Base-by-base conservation (phyloP, 805 yeast species). In the Schizosaccharomyces japonicus region DNA sequence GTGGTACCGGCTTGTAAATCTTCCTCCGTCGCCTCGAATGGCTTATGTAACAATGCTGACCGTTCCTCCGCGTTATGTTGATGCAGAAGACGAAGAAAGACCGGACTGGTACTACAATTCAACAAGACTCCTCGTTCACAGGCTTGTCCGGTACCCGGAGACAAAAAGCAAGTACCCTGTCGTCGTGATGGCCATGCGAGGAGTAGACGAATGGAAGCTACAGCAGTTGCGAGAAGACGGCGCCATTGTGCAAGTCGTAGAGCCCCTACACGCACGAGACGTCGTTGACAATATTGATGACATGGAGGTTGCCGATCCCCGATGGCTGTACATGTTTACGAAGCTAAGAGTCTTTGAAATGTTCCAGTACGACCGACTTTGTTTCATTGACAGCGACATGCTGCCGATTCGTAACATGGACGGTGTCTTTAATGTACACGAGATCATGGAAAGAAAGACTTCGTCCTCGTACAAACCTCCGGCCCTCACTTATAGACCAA, bases 301-400 rank as follows among this genome's bases (percentile, higher is more conserved):
- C 49, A 70, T 70, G 52, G 57, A 65, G 8, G 58, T 64, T 32
- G 13, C 23, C n/a, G 78, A 75, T 52, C 63, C 69, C 8, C 59
- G 79, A 31, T 74, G 74, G 58, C 61, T 67, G 53, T 78, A 73
- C 55, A 72, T 77, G 52, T 74, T 78, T 77, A 65, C 77, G 27
- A 74, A 74, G 57, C 57, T 74, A 45, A 74, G 71, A 58, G 70
- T 75, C 7, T 74, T 74, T 55, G 62, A 66, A 23, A 59, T 74
- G 48, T 52, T 56, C 8, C 71, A 73, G 52, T 75, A 66, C 51
- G 67, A 71, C n/a, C 62, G 72, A 39, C 69, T 73, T 10, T 69
- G 71, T 25, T 75, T 68, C 52, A 60, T 74, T 49, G 80, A 74
- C 53, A 66, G 72, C 15, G 80, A 74, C 57, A 74, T 75, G 78